Base-by-base conservation (phyloP, 257 asterid species). In the Phtheirospermum japonicum region DNA sequence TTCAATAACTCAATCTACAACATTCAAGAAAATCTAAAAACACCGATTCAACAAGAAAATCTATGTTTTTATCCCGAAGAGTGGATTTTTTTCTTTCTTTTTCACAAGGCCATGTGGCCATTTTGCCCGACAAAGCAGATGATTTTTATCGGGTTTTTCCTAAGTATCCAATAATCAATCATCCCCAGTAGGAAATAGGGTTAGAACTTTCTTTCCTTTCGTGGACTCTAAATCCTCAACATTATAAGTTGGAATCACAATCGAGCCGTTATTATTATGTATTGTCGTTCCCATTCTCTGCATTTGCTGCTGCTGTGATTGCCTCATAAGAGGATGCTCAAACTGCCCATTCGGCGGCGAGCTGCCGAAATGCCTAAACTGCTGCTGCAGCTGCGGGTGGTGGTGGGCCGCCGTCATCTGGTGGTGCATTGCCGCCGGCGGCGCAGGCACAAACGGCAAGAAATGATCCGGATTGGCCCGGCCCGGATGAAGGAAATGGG, bases 111-210 rank as follows among this genome's bases (percentile, higher is more conserved):
- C 42, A 36, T 1, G 42, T 6, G 11, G 42, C 42, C 10, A 36
- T 6, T 1, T 36, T 9, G 42, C 8, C 23, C 17, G 12, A 39
- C 40, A 77, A 51, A 33, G 71, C 75, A 63, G 52, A 43, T 56
- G 39, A 37, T 56, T 66, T 64, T 23, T 23, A 23, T 23, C 28
- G 28, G 28, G 28, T 23, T 23, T n/a, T n/a, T n/a, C n/a, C 52
- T 42, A 48, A 26, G 70, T 61, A 26, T 66, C 62, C 55, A 67
- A 65, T 6, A 13, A 36, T 76, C 71, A 90, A 67, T 82, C 93
- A 26, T 80, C 90, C 2, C 85, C 92, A 0, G 80, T 79, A 13
- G 98, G 96, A 71, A 90, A 90, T 67, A 90, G 64, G 11, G 98
- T 88, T 45, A 90, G 96, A 36, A 84, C 84, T 65, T 81, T 85